phyloP scores from a whole-genome alignment of 31 red algal species.

The Odonthalia washingtoniensis region DNA sequence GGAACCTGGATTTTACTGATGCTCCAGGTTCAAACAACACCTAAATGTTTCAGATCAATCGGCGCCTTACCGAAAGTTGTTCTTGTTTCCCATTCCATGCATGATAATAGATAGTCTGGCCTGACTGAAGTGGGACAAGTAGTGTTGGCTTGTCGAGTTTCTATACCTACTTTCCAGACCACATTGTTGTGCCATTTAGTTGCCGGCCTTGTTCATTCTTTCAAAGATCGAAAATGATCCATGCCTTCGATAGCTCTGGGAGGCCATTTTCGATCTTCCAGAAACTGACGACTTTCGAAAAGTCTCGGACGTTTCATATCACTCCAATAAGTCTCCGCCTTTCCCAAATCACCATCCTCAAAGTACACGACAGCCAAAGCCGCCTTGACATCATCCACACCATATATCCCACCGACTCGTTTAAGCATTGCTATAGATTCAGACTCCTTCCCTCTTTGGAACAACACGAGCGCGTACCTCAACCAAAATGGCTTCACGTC shows the following conservation, averaged over 20 bases:
- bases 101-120: too few relatives aligned
- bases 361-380: conserved; percentile 83
- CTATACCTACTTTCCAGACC: too few relatives aligned
- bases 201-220: too few relatives aligned
- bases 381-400: conserved; percentile 67
- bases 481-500: conserved; percentile 96
- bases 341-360: conserved; percentile 61
- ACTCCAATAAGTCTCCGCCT: conserved; percentile 88
- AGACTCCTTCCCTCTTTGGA: conserved; percentile 59
- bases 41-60: too few relatives aligned
- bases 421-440: conserved; percentile 84
- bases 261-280: conserved; percentile 84
- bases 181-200: too few relatives aligned
- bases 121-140: too few relatives aligned
- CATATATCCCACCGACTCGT: conserved; percentile 69
- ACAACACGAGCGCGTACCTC: conserved; percentile 86
- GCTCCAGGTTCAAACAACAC: too few relatives aligned
- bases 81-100: too few relatives aligned
- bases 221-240: conserved; percentile 68
- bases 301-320: conserved; percentile 72
- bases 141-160: too few relatives aligned
- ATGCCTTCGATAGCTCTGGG: conserved; percentile 77
- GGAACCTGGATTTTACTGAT: too few relatives aligned
- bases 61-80: too few relatives aligned
- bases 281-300: conserved; percentile 62